Percentiles rank a stretch among this genome's conserved stretches.
Evolutionary conservation across 371 early-diverging fungal genomes (phyloP).

Genomic region (Mucor piriformis): DNA sequence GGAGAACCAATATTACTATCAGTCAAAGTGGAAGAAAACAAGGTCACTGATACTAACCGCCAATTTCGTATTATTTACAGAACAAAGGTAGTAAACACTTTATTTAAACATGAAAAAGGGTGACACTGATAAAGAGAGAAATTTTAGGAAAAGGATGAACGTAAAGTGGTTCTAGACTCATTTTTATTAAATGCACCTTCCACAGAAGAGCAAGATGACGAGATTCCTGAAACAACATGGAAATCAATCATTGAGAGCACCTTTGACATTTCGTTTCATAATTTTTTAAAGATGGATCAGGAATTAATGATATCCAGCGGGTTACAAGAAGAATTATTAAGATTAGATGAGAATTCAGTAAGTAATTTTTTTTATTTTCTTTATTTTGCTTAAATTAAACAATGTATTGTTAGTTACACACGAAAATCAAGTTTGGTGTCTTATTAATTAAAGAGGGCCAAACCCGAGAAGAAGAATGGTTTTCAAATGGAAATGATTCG

Average conservation of each 20-base stretch:
- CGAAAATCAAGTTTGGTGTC: conserved; percentile 82
- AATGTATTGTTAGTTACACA: conserved; percentile 52
- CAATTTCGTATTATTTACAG: conserved; percentile 32
- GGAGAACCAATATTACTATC: conserved; percentile 25
- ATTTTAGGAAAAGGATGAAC: conserved; percentile 14
- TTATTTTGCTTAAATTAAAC: not conserved
- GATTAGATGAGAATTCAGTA: conserved; percentile 35
- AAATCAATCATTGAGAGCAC: conserved; percentile 28
- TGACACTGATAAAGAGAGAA: no score
- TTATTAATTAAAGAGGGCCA: conserved; percentile 71
- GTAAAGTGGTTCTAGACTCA: conserved; percentile 24
- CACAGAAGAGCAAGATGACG: not conserved
- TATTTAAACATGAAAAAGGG: no score
- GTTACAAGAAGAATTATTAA: conserved; percentile 30
- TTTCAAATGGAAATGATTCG: conserved; percentile 67
- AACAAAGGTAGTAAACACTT: not conserved
- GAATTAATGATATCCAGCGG: conserved; percentile 25
- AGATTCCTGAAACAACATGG: conserved; percentile 16
- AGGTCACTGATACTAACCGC: conserved; percentile 4
- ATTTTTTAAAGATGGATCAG: conserved; percentile 11
- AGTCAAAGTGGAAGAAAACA: conserved; percentile 15
- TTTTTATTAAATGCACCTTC: conserved; percentile 23
- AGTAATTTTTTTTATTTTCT: not conserved
- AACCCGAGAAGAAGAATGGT: conserved; percentile 81
- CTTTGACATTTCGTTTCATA: conserved; percentile 18